Conservation (phyloP, 139 green algal species). For the Deuterostichococcus epilithicus region DNA sequence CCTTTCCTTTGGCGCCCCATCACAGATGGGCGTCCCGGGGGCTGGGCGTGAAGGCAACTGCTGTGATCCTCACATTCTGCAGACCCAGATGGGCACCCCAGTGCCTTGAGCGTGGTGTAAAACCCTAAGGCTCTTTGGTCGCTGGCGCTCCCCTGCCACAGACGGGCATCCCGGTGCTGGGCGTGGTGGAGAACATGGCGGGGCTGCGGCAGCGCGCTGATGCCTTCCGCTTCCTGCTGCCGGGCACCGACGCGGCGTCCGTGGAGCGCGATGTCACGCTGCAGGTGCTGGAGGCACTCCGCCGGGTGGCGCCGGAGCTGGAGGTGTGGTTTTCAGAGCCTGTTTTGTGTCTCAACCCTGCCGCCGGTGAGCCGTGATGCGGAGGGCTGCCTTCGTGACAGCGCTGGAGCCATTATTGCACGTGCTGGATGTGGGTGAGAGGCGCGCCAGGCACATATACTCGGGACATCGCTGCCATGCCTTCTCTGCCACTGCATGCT, state of each 20-base stretch:
- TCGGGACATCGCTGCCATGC: neutral
- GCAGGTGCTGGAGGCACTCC: conserved; percentile 30
- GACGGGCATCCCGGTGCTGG: conserved; percentile 75
- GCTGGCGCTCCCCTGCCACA: no score
- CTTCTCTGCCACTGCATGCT: neutral
- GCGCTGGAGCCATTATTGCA: no score
- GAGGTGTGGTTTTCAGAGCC: neutral
- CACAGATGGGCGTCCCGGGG: no score
- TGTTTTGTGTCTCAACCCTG: neutral
- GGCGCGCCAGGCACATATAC: no score
- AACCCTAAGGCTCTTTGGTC: no score
- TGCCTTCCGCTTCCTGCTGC: conserved; percentile 49
- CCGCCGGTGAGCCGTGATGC: neutral
- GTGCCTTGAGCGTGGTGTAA: no score
- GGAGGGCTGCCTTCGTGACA: no score
- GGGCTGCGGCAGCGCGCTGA: conserved; percentile 54
- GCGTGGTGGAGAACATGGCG: conserved; percentile 98
- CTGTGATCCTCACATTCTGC: no score
- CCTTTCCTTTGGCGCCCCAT: no score
- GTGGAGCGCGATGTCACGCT: conserved; percentile 38
- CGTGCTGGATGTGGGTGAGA: no score
- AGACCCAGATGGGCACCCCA: no score
- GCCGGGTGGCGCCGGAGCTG: conserved; percentile 19
- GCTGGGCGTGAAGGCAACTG: neutral
- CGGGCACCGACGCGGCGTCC: conserved; percentile 10